These are phyloP conservation scores for Phaeodactylum tricornutum DNA, from an alignment of 108 stramenopile genomes.

Conservation along the genomic window DNA sequence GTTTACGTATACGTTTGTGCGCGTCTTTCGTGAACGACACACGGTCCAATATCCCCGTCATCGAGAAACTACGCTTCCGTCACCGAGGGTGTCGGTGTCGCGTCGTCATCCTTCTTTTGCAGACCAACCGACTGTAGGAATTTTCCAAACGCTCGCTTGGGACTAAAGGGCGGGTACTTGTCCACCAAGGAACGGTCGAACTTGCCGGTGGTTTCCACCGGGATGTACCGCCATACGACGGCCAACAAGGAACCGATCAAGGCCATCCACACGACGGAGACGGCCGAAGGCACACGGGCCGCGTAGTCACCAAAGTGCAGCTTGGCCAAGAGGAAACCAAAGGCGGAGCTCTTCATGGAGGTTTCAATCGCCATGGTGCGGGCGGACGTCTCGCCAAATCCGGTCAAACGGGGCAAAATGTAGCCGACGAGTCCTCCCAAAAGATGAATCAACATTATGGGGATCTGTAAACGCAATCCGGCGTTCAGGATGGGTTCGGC, in stretches of 20 bases:
- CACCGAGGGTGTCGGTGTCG: too few relatives aligned
- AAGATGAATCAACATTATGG: constrained; percentile 88
- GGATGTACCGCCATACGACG: constrained; percentile 93
- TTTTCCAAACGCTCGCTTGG: too few relatives aligned
- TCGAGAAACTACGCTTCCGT: too few relatives aligned
- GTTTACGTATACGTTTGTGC: too few relatives aligned
- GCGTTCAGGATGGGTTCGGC: constrained; percentile 78
- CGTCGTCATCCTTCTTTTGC: too few relatives aligned
- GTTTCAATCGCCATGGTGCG: constrained; percentile 99
- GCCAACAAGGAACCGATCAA: constrained; percentile 88
- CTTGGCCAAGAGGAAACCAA: constrained; percentile 95
- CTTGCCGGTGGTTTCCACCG: too few relatives aligned
- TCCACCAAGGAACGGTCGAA: too few relatives aligned
- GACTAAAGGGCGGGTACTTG: too few relatives aligned
- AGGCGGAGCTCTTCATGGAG: constrained; percentile 95
- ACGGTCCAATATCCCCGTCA: too few relatives aligned
- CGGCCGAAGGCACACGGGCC: constrained; percentile 93
- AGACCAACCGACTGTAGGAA: too few relatives aligned
- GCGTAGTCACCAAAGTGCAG: constrained; percentile 93
- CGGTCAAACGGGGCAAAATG: constrained; percentile 62
- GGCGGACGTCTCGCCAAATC: constrained; percentile 84
- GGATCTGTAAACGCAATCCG: constrained; percentile 74
- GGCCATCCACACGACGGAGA: constrained; percentile 97
- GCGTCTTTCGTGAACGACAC: too few relatives aligned
- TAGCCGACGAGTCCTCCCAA: constrained; percentile 92